Evolutionary conservation across 2,329 filamentous ascomycete genomes (phyloP).

Genomic region (Juglanconis oblonga): DNA sequence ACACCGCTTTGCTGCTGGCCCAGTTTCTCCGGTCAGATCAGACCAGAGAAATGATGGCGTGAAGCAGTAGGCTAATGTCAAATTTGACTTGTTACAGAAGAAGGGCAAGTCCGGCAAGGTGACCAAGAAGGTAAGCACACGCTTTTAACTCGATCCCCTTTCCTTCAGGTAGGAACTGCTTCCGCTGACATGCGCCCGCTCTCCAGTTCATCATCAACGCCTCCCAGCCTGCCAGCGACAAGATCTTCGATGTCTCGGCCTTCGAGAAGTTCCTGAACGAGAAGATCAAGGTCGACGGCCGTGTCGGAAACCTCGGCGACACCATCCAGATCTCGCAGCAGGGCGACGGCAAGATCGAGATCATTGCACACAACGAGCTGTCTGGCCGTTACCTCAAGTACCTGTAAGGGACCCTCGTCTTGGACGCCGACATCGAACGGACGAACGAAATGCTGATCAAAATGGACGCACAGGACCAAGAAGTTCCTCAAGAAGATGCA

Average conservation of each 20-base stretch:
- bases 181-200: neutral
- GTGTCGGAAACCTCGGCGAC: slow-evolving; percentile 96
- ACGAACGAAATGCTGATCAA: slow-evolving; percentile 22
- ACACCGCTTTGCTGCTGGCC: slow-evolving; percentile 93
- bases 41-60: slow-evolving; percentile 48
- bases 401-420: slow-evolving; percentile 62
- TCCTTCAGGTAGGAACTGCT: neutral
- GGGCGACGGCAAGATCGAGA: slow-evolving; percentile 96
- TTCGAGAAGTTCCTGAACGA: slow-evolving; percentile 99
- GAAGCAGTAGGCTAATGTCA: slow-evolving; percentile 96
- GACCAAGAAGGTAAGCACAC: slow-evolving; percentile 72
- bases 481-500: slow-evolving; percentile 99
- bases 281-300: slow-evolving; percentile 99
- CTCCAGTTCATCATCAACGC: slow-evolving; percentile 97
- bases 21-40: slow-evolving; percentile 36
- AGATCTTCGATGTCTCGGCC: slow-evolving; percentile 98
- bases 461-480: slow-evolving; percentile 71
- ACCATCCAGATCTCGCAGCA: slow-evolving; percentile 84
- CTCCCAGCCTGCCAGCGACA: slow-evolving; percentile 95
- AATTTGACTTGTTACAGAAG: slow-evolving; percentile 52
- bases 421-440: neutral
- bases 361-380: slow-evolving; percentile 96
- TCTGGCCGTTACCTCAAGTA: slow-evolving; percentile 99
- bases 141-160: neutral
- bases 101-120: slow-evolving; percentile 69